These are phyloP conservation scores for Colletotrichum trifolii DNA, from an alignment of 2,329 filamentous ascomycete genomes.

Conservation along the genomic window DNA sequence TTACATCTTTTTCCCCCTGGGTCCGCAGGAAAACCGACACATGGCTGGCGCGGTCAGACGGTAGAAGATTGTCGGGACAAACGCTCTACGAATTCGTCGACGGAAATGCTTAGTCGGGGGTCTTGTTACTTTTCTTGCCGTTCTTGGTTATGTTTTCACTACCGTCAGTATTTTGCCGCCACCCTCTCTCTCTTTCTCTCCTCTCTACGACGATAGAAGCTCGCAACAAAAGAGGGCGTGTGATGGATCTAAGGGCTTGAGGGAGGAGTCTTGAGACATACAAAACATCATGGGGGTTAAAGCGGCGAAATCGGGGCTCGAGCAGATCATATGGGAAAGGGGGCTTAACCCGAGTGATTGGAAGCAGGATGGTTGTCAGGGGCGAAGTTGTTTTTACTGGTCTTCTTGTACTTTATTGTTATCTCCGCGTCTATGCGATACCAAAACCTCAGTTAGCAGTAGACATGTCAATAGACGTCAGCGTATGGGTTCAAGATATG, in stretches of 20 bases:
- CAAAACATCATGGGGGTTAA: constrained; percentile 6
- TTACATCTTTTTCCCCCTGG: constrained; percentile 19
- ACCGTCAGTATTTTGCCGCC: not conserved
- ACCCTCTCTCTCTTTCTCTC: not conserved
- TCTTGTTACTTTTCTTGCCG: constrained; percentile 12
- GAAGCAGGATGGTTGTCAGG: constrained; percentile 6
- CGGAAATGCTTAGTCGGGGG: constrained; percentile 12
- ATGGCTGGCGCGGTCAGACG: constrained; percentile 25
- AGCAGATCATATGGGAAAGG: not conserved
- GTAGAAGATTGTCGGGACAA: constrained; percentile 32
- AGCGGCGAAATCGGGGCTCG: constrained; percentile 5
- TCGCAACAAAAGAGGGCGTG: not conserved
- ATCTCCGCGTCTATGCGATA: constrained; percentile 34
- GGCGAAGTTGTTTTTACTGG: constrained; percentile 12
- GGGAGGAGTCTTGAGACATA: constrained; percentile 12
- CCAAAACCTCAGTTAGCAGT: constrained; percentile 25
- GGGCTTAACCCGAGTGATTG: constrained; percentile 15
- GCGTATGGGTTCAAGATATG: not conserved
- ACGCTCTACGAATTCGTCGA: not conserved
- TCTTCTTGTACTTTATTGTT: constrained; percentile 34
- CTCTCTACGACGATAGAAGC: not conserved
- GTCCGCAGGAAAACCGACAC: constrained; percentile 18
- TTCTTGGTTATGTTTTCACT: not conserved
- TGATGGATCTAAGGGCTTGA: constrained; percentile 1
- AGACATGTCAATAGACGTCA: constrained; percentile 35